A percentile compares a stretch with the other conserved stretches of the same genome.
These are phyloP conservation scores for Catharanthus roseus DNA, from an alignment of 257 asterid genomes.

Conservation along the genomic window DNA sequence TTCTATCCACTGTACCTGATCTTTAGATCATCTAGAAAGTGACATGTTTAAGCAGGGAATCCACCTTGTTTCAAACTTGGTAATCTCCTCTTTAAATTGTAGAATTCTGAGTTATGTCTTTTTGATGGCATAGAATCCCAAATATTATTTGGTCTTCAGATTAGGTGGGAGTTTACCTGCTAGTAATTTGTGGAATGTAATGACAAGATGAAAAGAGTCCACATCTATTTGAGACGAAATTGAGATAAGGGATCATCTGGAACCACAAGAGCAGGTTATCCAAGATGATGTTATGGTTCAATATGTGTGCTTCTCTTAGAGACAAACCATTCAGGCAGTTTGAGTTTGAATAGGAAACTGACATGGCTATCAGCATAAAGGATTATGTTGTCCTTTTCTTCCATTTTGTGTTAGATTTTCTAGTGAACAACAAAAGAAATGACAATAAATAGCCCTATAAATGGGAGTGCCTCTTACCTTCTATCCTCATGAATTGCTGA, in stretches of 20 bases:
- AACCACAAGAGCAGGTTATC: background rate
- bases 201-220: background rate
- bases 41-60: background rate
- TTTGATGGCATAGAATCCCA: background rate
- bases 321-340: background rate
- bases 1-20: background rate
- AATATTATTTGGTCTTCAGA: background rate
- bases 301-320: background rate
- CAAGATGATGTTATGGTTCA: background rate
- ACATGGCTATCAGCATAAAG: background rate
- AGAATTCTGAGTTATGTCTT: background rate
- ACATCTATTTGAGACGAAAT: background rate
- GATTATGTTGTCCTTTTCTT: background rate
- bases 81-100: background rate
- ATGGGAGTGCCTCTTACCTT: slow-evolving; percentile 43
- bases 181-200: background rate
- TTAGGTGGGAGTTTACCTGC: background rate
- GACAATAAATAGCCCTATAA: background rate
- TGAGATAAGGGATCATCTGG: background rate
- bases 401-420: background rate
- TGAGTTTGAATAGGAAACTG: background rate
- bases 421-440: background rate
- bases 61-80: background rate
- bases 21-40: background rate
- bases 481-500: slow-evolving; percentile 76